Conservation (phyloP, 106 monocot species). For the Platanthera zijinensis region DNA sequence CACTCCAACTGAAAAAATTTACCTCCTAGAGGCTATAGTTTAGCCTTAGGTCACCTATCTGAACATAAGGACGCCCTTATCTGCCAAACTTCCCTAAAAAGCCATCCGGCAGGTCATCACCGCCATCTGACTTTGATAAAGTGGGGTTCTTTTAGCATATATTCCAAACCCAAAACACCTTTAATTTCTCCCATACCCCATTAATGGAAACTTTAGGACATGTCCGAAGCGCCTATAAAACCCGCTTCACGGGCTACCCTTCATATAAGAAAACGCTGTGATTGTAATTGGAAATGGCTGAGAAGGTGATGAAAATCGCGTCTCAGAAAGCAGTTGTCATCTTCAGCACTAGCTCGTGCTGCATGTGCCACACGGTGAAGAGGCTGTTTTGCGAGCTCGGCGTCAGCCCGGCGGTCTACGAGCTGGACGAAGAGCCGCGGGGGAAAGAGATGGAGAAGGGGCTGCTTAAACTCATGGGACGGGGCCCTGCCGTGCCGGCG, state of each 20-base stretch:
- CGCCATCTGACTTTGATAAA: neutral
- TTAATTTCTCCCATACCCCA: neutral
- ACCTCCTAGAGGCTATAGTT: too few relatives aligned
- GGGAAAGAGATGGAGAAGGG: conserved; percentile 25
- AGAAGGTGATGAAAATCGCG: conserved; percentile 13
- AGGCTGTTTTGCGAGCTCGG: conserved; percentile 17
- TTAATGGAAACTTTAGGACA: too few relatives aligned
- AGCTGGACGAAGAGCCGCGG: conserved; percentile 18
- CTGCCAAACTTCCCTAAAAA: too few relatives aligned
- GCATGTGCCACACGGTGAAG: conserved; percentile 24
- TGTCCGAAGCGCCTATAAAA: too few relatives aligned
- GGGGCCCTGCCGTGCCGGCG: conserved; percentile 15
- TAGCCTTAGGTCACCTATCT: too few relatives aligned
- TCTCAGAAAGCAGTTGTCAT: conserved; percentile 21
- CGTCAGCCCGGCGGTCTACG: conserved; percentile 15
- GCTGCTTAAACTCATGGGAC: conserved; percentile 9
- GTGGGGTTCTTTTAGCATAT: conserved; percentile 6
- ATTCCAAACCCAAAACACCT: neutral
- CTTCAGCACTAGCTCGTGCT: conserved; percentile 16
- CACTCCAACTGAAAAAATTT: too few relatives aligned
- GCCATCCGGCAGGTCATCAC: neutral
- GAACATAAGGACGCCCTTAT: too few relatives aligned
- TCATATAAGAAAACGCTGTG: too few relatives aligned
- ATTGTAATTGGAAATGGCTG: too few relatives aligned
- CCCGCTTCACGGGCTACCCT: too few relatives aligned